Base-by-base conservation (phyloP, 768 basidiomycete genomes). In the Melanogaster broomeanus region DNA sequence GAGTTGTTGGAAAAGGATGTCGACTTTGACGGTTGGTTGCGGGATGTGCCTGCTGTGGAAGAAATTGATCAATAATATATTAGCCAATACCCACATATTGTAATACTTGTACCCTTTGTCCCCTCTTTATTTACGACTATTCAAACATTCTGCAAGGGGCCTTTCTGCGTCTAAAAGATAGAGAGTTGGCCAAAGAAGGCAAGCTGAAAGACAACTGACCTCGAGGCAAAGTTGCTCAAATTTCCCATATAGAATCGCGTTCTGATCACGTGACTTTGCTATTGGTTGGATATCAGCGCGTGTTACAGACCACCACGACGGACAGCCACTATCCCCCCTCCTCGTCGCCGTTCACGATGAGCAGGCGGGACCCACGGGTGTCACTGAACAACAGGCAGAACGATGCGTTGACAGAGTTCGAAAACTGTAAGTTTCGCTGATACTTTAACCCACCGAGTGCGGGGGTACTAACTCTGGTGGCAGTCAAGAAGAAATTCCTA, bases 401-500 rank as follows among this genome's bases (percentile, higher is more conserved):
- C 66, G 90, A 91, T 71, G 85, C 89, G 42, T 74, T 93, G 38
- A 78, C 85, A 54, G 90, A 93, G 64, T 91, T 90, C 61, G 90
- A 93, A 72, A 87, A 81, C 63, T 90, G 90, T 93, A 69, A 62
- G 89, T 52, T 42, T 57, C 55, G 41, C 31, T 44, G 44, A 48
- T 53, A 41, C 45, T 53, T 34, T 45, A 33, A 11, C 15, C 18
- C 46, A 18, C 25, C n/a, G n/a, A n/a, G n/a, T 6, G 8, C n/a
- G 18, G 37, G 30, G 11, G 18, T 6, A 34, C 49, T 65, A 42
- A 66, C 56, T 18, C 44, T 30, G 63, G 68, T 77, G 69, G 69
- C 66, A 93, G 90, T 92, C 77, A 92, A 92, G 84, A 90, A 90
- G 84, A 92, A 90, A 74, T 92, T 91, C 62, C 77, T 93, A 19